Evolutionary conservation across 2,329 filamentous ascomycete genomes (phyloP), one percentile per base, ranked within the genome.

Genomic region (Beauveria caledonica): DNA sequence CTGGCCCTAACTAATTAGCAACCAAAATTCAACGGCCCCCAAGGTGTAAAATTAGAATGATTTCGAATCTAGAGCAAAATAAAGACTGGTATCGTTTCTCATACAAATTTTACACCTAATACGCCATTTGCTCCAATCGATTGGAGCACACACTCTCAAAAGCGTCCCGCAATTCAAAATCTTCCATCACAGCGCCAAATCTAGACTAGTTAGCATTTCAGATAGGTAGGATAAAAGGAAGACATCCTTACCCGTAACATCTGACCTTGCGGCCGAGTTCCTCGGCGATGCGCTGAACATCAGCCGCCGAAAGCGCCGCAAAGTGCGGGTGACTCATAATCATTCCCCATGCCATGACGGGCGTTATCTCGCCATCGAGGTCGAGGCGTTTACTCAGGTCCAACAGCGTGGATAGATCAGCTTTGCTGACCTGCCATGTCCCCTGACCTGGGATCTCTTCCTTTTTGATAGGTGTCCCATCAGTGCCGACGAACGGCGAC

Each of bases 321-420:
- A 92, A 85, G 63, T 87, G 80, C 42, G 88, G 84, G 72, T 94
- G 87, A 50, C 80, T 81, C 63, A 91, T 77, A 54, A 97, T 81
- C 75, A 90, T 88, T 54, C 90, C 88, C 85, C 94, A 93, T 0
- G 92, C 92, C 90, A 96, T 96, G 65, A 97, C 89, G 0, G 94
- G 94, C 19, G 93, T 97, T 68, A 97, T 90, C 74, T 95, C 90
- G 57, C 91, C 91, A 63, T 94, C 90, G 2, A 94, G 84, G 66
- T 94, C 87, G 27, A 97, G 80, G 67, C 87, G 86, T 66, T 86
- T 84, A 75, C 91, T 96, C 60, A 97, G 80, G 69, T 96, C 89
- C 62, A 97, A 82, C 58, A 97, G 79, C 58, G 89, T 95, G 56
- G 86, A 78, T 54, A 99, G 80, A 68, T 94, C 90, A 42, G 82